Evolutionary conservation across 768 basidiomycete species (phyloP).

Genomic region (Lentinula detonsa): DNA sequence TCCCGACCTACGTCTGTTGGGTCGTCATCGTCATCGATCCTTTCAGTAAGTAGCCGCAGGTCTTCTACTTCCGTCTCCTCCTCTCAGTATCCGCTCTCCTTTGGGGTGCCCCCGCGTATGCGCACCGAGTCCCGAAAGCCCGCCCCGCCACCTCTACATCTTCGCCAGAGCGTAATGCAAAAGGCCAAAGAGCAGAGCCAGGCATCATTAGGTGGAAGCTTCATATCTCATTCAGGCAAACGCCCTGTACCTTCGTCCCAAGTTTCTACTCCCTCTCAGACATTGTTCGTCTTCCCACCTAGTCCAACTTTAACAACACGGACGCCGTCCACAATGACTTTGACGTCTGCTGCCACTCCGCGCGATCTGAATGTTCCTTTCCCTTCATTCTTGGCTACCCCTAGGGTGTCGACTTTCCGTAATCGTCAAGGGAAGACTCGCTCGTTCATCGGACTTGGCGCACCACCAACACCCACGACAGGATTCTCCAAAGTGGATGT

Average conservation of each 20-base stretch:
- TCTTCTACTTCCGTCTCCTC: constrained; percentile 12
- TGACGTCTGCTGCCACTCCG: constrained; percentile 55
- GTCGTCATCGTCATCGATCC: constrained; percentile 6
- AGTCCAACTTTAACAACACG: constrained; percentile 55
- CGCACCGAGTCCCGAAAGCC: constrained; percentile 53
- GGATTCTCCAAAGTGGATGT: constrained; percentile 82
- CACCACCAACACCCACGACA: constrained; percentile 69
- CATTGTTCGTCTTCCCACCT: constrained; percentile 82
- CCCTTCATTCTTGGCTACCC: constrained; percentile 50
- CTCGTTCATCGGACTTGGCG: constrained; percentile 68
- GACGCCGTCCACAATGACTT: constrained; percentile 78
- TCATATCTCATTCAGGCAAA: constrained; percentile 11
- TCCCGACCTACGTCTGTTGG: not conserved
- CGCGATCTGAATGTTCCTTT: constrained; percentile 33
- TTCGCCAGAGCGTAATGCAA: constrained; percentile 31
- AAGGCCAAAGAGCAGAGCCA: constrained; percentile 21
- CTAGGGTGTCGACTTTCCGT: constrained; percentile 64
- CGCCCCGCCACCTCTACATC: constrained; percentile 50
- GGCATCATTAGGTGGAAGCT: constrained; percentile 18
- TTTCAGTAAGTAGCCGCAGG: constrained; percentile 2
- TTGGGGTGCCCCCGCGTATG: constrained; percentile 21
- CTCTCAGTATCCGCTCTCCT: constrained; percentile 10
- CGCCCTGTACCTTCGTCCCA: constrained; percentile 12
- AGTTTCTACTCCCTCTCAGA: constrained; percentile 65
- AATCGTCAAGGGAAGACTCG: constrained; percentile 54